Conservation (phyloP, 2,329 filamentous ascomycete species). For the Dissoconium aciculare region DNA sequence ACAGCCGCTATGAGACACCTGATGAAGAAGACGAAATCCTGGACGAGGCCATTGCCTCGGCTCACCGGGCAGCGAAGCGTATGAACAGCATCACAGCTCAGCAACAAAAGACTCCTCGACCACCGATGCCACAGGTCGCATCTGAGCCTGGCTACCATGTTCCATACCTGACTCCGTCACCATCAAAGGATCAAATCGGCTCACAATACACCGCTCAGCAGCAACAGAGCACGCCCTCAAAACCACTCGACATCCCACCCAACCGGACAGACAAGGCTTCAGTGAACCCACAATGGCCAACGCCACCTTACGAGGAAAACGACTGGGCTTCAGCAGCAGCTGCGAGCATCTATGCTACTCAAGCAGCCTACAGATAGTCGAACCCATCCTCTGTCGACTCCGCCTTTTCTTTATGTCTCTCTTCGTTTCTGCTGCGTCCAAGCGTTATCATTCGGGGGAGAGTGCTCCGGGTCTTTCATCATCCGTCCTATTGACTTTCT, state of each 20-base stretch:
- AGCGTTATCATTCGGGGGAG: too few relatives aligned
- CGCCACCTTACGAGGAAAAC: conserved; percentile 83
- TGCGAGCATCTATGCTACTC: conserved; percentile 64
- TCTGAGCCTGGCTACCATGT: conserved; percentile 44
- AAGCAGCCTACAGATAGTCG: conserved; percentile 32
- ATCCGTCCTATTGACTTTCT: too few relatives aligned
- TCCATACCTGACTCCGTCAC: conserved; percentile 51
- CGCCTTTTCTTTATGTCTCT: too few relatives aligned
- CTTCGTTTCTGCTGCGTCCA: too few relatives aligned
- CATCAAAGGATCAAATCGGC: conserved; percentile 70
- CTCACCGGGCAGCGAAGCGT: conserved; percentile 57
- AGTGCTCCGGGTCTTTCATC: too few relatives aligned
- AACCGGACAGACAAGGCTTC: conserved; percentile 37
- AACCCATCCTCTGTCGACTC: too few relatives aligned
- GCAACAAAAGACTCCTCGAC: conserved; percentile 27
- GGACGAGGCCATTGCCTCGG: conserved; percentile 71
- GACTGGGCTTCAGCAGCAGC: conserved; percentile 80
- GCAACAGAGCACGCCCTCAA: conserved; percentile 49
- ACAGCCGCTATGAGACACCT: conserved; percentile 79
- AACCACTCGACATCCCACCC: conserved; percentile 55
- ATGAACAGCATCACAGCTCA: conserved; percentile 38
- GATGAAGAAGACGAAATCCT: conserved; percentile 94
- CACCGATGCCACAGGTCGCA: conserved; percentile 45
- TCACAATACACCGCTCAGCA: conserved; percentile 55
- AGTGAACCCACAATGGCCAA: conserved; percentile 65